Evolutionary conservation across 306 rosid genomes (phyloP).

Genomic region (Cucurbita moschata): DNA sequence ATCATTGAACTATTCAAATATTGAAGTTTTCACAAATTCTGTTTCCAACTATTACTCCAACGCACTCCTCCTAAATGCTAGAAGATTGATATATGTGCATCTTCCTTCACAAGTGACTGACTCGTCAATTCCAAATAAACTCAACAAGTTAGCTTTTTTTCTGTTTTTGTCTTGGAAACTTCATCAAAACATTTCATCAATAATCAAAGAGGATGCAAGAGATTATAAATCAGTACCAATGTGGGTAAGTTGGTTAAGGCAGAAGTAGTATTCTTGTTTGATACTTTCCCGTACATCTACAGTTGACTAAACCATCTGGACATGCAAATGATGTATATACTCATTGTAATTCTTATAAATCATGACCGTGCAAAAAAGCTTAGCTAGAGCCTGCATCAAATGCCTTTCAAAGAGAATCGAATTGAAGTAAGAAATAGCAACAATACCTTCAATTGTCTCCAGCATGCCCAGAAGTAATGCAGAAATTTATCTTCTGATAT

Average conservation of each 20-base stretch:
- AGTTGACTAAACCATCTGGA: neutral
- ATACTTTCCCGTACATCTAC: neutral
- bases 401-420: neutral
- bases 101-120: neutral
- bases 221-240: neutral
- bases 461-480: constrained; percentile 54
- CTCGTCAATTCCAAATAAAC: neutral
- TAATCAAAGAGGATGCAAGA: neutral
- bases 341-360: neutral
- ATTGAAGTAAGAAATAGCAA: neutral
- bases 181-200: neutral
- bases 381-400: neutral
- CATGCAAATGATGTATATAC: neutral
- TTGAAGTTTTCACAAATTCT: neutral
- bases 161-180: neutral
- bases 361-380: neutral
- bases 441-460: constrained; percentile 46
- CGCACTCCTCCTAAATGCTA: neutral
- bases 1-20: neutral
- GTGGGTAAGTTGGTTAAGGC: neutral
- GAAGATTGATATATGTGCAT: neutral
- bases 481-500: constrained; percentile 51
- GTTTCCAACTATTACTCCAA: neutral
- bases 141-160: neutral
- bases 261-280: neutral